Base-by-base conservation (phyloP, 2,329 filamentous ascomycete genomes). In the Penicillium fuscoglaucum region DNA sequence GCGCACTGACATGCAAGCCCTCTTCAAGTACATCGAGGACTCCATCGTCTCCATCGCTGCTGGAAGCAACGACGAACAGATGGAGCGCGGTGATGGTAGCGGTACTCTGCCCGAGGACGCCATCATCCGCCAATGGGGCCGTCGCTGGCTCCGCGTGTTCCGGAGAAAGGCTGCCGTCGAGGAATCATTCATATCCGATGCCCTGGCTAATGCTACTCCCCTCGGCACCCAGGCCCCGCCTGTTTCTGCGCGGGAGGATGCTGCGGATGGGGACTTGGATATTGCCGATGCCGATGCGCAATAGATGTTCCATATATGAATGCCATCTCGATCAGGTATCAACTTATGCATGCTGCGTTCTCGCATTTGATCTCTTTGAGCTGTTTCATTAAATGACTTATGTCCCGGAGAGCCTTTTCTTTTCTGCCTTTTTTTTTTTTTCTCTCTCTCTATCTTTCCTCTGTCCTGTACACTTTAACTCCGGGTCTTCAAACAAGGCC, bases 61-160 rank as follows among this genome's bases (percentile, higher is more conserved):
- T 6, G 90, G 89, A 10, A 86, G 82, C 62, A 89, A 90, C 68
- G 91, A 96, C 66, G 85, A 87, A 67, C 82, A 89, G 73, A 87
- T 93, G 70, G 90, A 96, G 76, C 77, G 79, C 61, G 71, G 74
- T 35, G 86, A 88, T 59, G 85, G 82, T 15, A 81, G 77, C 55
- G 75, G 57, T 63, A 76, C 60, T 72, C 76, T 67, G 31, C 83
- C 82, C 37, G 81, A 85, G 33, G 84, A 88, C 65, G 83, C 83
- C 59, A 79, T 93, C 63, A 83, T 96, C 57, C 83, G 84, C 61
- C 83, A 85, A 51, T 98, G 95, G 95, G 93, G 89, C 0, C 84
- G 86, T 70, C 84, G 92, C 48, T 99, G 95, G 95, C 79, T 91
- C 61, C 84, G 91, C 33, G 91, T 95, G 1, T 97, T 96, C 74